These are phyloP conservation scores for Flaveria brownii DNA, from an alignment of 129 eudicot genomes.

Conservation along the genomic window DNA sequence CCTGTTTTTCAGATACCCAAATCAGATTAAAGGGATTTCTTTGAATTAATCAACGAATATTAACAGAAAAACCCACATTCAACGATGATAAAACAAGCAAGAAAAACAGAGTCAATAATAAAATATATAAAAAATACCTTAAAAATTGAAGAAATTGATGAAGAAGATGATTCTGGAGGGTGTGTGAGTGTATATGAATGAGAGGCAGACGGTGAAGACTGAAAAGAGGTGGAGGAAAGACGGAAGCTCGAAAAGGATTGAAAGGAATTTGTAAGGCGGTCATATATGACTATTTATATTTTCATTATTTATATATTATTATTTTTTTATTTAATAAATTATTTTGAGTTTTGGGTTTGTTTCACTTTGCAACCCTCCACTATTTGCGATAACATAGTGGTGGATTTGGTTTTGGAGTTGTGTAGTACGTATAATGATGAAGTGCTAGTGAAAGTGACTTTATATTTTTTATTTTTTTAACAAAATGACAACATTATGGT, in stretches of 20 bases:
- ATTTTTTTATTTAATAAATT: not conserved
- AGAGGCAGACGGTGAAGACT: slow-evolving; percentile 41
- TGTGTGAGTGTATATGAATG: slow-evolving; percentile 38
- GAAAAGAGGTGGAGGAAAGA: slow-evolving; percentile 35
- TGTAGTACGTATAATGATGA: not conserved
- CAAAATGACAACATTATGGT: not conserved
- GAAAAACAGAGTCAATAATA: slow-evolving; percentile 21
- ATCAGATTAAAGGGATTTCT: not conserved
- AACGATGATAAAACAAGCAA: slow-evolving; percentile 5
- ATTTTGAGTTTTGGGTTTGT: slow-evolving; percentile 22
- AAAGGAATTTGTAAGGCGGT: slow-evolving; percentile 54
- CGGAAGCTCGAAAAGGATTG: slow-evolving; percentile 44
- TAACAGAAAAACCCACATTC: slow-evolving; percentile 22
- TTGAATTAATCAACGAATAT: not conserved
- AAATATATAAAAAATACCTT: slow-evolving; percentile 16
- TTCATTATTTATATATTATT: not conserved
- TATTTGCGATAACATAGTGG: slow-evolving; percentile 18
- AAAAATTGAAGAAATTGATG: not conserved
- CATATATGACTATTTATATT: slow-evolving; percentile 33
- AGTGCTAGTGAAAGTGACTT: not conserved
- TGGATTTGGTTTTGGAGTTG: slow-evolving; percentile 32
- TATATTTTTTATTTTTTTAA: not conserved
- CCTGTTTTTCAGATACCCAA: slow-evolving; percentile 30
- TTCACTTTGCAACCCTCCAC: slow-evolving; percentile 33
- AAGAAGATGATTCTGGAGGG: slow-evolving; percentile 35